These are phyloP conservation scores for Cordia subcordata DNA, from an alignment of 257 asterid species.

Conservation along the genomic window DNA sequence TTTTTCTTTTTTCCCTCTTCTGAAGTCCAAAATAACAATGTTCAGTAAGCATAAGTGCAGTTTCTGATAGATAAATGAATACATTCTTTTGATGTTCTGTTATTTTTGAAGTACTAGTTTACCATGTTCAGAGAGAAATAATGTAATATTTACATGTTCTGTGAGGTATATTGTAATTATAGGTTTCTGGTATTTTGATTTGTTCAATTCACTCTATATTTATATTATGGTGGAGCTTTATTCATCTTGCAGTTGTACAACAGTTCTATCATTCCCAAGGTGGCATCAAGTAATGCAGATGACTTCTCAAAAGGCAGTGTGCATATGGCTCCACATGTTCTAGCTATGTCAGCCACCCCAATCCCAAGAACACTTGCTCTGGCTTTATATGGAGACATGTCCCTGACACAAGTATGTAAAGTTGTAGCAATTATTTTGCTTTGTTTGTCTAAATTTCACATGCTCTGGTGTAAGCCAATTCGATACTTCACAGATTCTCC, in stretches of 20 bases:
- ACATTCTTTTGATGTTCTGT: too few species aligned
- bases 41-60: too few species aligned
- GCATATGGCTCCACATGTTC: conserved; percentile 89
- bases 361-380: conserved; percentile 96
- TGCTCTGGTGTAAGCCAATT: not conserved
- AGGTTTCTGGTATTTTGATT: too few species aligned
- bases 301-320: conserved; percentile 35
- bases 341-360: conserved; percentile 98
- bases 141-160: too few species aligned
- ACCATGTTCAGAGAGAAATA: too few species aligned
- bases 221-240: conserved; percentile 17
- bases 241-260: conserved; percentile 63
- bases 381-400: conserved; percentile 95
- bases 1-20: too few species aligned
- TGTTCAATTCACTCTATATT: too few species aligned
- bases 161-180: too few species aligned
- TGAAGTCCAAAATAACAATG: too few species aligned
- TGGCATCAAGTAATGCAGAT: conserved; percentile 33
- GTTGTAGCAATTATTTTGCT: conserved; percentile 7
- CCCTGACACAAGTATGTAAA: conserved; percentile 79
- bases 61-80: too few species aligned
- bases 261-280: conserved; percentile 49
- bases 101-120: too few species aligned
- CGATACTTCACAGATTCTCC: not conserved
- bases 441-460: conserved; percentile 2